phyloP scores from a whole-genome alignment of 805 yeast genomes.

The Kluyveromyces siamensis region DNA sequence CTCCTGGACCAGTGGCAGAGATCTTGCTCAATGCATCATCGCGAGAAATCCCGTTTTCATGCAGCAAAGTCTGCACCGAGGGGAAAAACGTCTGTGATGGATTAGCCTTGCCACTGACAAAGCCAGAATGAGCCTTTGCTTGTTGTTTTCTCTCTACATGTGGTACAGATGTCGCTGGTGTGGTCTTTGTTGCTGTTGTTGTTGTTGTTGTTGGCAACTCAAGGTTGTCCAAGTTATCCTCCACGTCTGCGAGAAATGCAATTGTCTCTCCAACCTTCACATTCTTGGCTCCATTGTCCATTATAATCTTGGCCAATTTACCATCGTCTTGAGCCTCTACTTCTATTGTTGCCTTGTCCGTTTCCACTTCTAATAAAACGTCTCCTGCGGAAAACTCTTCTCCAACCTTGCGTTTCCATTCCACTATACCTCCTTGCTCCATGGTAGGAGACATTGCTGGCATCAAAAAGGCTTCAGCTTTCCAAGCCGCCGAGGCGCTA shows the following conservation, averaged over 20 bases:
- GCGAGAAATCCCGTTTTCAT: slow-evolving; percentile 49
- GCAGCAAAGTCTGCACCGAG: slow-evolving; percentile 62
- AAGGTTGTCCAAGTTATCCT: slow-evolving; percentile 64
- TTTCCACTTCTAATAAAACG: slow-evolving; percentile 70
- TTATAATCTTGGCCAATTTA: slow-evolving; percentile 62
- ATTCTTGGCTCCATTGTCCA: slow-evolving; percentile 65
- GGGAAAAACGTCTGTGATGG: slow-evolving; percentile 65
- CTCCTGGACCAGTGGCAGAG: slow-evolving; percentile 81
- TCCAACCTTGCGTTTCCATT: slow-evolving; percentile 80
- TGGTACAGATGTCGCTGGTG: slow-evolving; percentile 6
- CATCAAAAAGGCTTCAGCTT: slow-evolving; percentile 58
- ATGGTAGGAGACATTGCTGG: slow-evolving; percentile 99
- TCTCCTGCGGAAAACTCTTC: slow-evolving; percentile 77
- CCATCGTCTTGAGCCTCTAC: slow-evolving; percentile 94
- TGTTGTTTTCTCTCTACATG: slow-evolving; percentile 9
- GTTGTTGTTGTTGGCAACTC: slow-evolving; percentile 40
- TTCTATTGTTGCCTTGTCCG: slow-evolving; percentile 76
- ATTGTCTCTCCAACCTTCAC: slow-evolving; percentile 83
- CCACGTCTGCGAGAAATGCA: slow-evolving; percentile 82
- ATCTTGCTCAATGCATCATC: slow-evolving; percentile 67
- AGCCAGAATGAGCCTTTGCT: slow-evolving; percentile 9
- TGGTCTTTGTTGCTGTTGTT: slow-evolving; percentile 12
- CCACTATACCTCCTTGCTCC: slow-evolving; percentile 89
- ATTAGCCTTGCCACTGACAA: slow-evolving; percentile 40
- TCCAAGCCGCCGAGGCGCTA: slow-evolving; percentile 11